Evolutionary conservation across 2,329 filamentous ascomycete genomes (phyloP), one percentile per base, ranked within the genome.

Genomic region (Penicillium frequentans): DNA sequence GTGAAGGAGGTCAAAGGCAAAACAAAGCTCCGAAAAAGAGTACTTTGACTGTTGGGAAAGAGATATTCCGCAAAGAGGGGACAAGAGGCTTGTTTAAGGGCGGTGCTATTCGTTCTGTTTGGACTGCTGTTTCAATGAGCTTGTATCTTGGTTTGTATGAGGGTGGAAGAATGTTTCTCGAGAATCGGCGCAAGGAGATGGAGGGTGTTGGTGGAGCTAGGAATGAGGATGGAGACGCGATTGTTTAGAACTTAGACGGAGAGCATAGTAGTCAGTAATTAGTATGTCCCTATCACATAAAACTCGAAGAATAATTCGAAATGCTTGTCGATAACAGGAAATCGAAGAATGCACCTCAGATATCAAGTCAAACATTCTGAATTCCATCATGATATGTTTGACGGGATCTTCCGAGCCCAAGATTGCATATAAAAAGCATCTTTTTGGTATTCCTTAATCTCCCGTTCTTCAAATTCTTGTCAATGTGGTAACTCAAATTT

Each of bases 81-180:
- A 63, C 90, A 1, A 84, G 78, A 56, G 92, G 91, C 0, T 74
- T 96, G 37, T 96, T 95, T 73, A 70, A 70, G 33, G 93, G 93
- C 7, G 90, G 87, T 2, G 77, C 83, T 33, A 77, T 96, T 63
- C 84, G 93, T 58, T 86, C 84, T 9, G 83, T 84, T 1, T 96
- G 92, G 92, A 95, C 92, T 14, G 88, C 91, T 53, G 63, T 96
- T 5, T 91, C 91, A 0, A 89, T 89, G 70, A 91, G 91, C 3
- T 76, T 96, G 55, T 96, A 96, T 79, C 77, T 96, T 43, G 90
- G 91, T 24, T 88, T 90, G 44, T 96, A 96, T 75, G 92, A 96
- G 73, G 87, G 87, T 62, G 88, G 90, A 10, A 87, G 91, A 68
- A 78, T 84, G 39, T 90, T 85, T 80, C 59, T 79, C 23, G 75